phyloP scores from a whole-genome alignment of 2,329 filamentous ascomycete genomes.

The Botrytis pseudocinerea region DNA sequence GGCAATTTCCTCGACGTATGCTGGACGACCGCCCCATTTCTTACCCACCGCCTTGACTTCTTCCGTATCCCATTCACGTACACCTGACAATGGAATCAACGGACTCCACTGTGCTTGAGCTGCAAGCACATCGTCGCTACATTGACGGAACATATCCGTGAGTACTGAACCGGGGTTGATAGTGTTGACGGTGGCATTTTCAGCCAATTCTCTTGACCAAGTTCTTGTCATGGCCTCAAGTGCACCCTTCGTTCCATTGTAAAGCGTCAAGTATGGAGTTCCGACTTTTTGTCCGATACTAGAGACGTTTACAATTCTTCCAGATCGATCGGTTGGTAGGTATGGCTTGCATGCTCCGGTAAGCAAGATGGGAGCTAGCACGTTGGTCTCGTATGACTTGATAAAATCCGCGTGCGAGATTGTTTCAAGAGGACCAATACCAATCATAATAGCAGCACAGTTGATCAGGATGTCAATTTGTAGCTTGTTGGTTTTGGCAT shows the following conservation, averaged over 20 bases:
- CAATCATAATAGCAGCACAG: constrained; percentile 71
- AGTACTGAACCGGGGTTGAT: constrained; percentile 20
- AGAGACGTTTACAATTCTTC: constrained; percentile 61
- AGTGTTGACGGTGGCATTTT: constrained; percentile 21
- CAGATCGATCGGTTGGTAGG: constrained; percentile 66
- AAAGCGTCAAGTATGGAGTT: constrained; percentile 57
- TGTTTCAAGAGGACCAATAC: constrained; percentile 58
- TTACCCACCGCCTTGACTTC: constrained; percentile 22
- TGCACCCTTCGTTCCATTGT: constrained; percentile 64
- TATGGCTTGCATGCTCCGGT: constrained; percentile 69
- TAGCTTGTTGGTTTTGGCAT: constrained; percentile 50
- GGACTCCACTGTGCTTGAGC: constrained; percentile 24
- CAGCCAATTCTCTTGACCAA: constrained; percentile 22
- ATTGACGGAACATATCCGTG: constrained; percentile 25
- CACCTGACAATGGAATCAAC: constrained; percentile 22
- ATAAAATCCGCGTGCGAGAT: constrained; percentile 65
- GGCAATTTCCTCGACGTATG: constrained; percentile 25
- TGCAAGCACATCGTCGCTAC: constrained; percentile 26
- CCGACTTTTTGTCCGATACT: constrained; percentile 58
- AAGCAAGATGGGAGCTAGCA: constrained; percentile 74
- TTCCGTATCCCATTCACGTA: constrained; percentile 24
- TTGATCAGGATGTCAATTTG: constrained; percentile 81
- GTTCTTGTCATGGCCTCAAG: constrained; percentile 61
- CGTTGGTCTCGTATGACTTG: constrained; percentile 73
- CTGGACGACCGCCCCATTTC: constrained; percentile 25